A percentile compares a stretch with the other conserved stretches of the same genome.
Evolutionary conservation across 805 yeast species (phyloP).

Genomic region (Candida sanyiensis): DNA sequence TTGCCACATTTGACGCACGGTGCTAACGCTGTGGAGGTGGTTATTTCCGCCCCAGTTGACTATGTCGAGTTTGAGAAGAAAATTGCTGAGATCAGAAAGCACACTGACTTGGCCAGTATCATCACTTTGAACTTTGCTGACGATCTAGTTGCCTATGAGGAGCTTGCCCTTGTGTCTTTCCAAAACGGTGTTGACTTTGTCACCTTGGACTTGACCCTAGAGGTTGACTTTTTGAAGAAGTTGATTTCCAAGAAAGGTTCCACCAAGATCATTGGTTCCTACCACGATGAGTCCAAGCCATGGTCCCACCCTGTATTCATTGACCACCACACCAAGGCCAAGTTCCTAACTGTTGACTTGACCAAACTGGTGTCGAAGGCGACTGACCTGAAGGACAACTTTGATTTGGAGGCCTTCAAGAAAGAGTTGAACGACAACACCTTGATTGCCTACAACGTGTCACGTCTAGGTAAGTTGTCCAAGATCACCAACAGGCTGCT

Average conservation of each 20-base stretch:
- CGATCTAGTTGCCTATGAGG: conserved; percentile 40
- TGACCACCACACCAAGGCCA: conserved; percentile 68
- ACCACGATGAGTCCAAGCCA: conserved; percentile 40
- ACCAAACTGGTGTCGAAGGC: conserved; percentile 85
- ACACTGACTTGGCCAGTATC: conserved; percentile 65
- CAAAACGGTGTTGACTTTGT: conserved; percentile 75
- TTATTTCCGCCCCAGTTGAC: conserved; percentile 41
- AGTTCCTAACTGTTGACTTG: conserved; percentile 59
- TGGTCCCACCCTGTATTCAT: conserved; percentile 30
- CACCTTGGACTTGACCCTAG: conserved; percentile 72
- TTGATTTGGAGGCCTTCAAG: conserved; percentile 66
- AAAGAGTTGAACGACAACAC: conserved; percentile 47
- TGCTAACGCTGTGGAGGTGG: conserved; percentile 81
- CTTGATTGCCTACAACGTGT: conserved; percentile 80
- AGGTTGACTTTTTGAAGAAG: conserved; percentile 47
- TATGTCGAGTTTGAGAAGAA: conserved; percentile 64
- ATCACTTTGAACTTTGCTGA: conserved; percentile 66
- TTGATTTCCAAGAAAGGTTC: conserved; percentile 48
- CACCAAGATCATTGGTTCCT: conserved; percentile 78
- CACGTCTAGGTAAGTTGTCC: conserved; percentile 68
- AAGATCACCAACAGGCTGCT: conserved; percentile 67
- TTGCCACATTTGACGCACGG: conserved; percentile 55
- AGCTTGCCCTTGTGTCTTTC: conserved; percentile 55
- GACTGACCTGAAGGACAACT: conserved; percentile 55
- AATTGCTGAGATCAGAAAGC: conserved; percentile 60